Evolutionary conservation across 805 yeast genomes (phyloP).

Genomic region (Candida adriatica): DNA sequence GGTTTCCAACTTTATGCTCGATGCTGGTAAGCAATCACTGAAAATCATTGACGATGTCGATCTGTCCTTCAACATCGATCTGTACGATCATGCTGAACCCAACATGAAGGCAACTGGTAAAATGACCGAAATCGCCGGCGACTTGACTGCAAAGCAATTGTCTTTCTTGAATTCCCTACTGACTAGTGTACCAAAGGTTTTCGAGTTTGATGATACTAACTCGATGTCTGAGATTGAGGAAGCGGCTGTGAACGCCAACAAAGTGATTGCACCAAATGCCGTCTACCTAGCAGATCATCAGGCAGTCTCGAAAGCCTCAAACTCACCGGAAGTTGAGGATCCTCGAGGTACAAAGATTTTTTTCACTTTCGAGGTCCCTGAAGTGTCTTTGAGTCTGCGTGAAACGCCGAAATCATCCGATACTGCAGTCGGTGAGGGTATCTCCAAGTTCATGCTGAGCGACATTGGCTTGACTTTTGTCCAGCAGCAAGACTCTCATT

Average conservation of each 20-base stretch:
- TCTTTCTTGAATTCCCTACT: conserved; percentile 48
- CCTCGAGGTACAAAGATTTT: conserved; percentile 30
- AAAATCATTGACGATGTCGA: conserved; percentile 65
- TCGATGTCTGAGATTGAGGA: conserved; percentile 46
- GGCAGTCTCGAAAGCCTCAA: conserved; percentile 17
- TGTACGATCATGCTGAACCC: conserved; percentile 40
- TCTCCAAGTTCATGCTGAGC: conserved; percentile 56
- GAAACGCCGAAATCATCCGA: conserved; percentile 28
- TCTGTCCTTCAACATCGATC: conserved; percentile 51
- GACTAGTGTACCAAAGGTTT: conserved; percentile 48
- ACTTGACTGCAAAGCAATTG: conserved; percentile 69
- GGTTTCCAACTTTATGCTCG: conserved; percentile 52
- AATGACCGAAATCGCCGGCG: conserved; percentile 55
- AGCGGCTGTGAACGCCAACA: conserved; percentile 63
- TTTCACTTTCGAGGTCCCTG: conserved; percentile 53
- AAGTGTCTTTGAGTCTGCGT: conserved; percentile 52
- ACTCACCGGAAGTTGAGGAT: conserved; percentile 9
- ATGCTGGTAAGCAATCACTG: conserved; percentile 32
- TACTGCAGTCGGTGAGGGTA: too few species aligned
- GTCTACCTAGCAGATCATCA: conserved; percentile 18
- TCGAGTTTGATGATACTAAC: conserved; percentile 37
- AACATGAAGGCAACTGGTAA: conserved; percentile 46
- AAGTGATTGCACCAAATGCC: conserved; percentile 31
- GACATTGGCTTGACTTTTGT: conserved; percentile 45
- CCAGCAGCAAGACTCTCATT: conserved; percentile 47